These are phyloP conservation scores for Coemansia sp. DNA, from an alignment of 192 early-diverging fungal species.

Conservation along the genomic window DNA sequence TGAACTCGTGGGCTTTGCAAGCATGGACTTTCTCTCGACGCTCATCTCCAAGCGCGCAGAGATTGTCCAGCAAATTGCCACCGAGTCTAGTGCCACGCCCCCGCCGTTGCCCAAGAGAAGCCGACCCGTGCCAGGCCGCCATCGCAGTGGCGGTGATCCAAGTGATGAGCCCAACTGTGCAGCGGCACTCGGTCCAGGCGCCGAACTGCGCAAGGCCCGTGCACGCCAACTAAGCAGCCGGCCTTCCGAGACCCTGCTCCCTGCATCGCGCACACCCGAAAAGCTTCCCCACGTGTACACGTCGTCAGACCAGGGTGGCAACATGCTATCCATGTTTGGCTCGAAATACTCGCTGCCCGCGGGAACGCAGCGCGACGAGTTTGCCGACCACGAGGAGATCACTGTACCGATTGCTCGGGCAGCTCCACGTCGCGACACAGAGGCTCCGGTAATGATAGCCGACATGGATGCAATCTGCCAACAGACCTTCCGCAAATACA, in stretches of 20 bases:
- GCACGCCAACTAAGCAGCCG: slow-evolving; percentile 42
- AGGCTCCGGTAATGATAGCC: slow-evolving; percentile 62
- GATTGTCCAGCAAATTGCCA: slow-evolving; percentile 26
- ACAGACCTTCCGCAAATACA: slow-evolving; percentile 82
- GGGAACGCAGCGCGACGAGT: slow-evolving; percentile 71
- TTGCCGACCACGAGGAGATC: slow-evolving; percentile 86
- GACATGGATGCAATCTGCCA: slow-evolving; percentile 73
- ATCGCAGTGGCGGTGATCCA: slow-evolving; percentile 1
- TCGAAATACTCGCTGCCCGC: slow-evolving; percentile 71
- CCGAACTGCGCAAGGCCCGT: slow-evolving; percentile 32
- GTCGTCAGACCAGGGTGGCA: slow-evolving; percentile 50
- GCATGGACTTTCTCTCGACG: slow-evolving; percentile 39
- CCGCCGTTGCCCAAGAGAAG: slow-evolving; percentile 23
- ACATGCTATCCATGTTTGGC: slow-evolving; percentile 73
- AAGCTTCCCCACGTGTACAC: slow-evolving; percentile 84
- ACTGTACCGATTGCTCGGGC: slow-evolving; percentile 74
- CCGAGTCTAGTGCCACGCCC: slow-evolving; percentile 15
- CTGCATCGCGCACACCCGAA: slow-evolving; percentile 21
- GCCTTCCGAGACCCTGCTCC: slow-evolving; percentile 22
- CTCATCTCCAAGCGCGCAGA: slow-evolving; percentile 26
- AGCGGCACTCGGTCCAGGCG: slow-evolving; percentile 31
- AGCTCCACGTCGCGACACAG: slow-evolving; percentile 60
- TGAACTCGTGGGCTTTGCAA: slow-evolving; percentile 47
- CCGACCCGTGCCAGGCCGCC: slow-evolving; percentile 10
- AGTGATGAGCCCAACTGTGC: slow-evolving; percentile 8